Base-by-base conservation (phyloP, 495 filamentous ascomycete species). In the Penicillium herquei region DNA sequence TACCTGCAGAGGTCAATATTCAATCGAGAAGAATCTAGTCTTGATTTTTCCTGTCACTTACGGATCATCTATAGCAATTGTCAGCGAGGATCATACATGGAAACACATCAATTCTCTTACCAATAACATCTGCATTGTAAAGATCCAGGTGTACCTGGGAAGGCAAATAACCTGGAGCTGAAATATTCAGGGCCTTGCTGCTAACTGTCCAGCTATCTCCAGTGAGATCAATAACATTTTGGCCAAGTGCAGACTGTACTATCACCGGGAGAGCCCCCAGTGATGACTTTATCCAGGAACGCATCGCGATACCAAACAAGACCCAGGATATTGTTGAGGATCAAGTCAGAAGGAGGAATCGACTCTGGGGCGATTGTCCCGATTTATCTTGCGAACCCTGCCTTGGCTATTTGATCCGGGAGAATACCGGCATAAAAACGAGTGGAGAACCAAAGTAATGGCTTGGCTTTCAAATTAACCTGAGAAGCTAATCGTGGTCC, bases 111-210 rank as follows among this genome's bases (percentile, higher is more conserved):
- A 3, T 6, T 2, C 7, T 40, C 67, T 68, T 49, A 64, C 76
- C 71, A 46, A 85, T 84, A 1, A 80, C 72, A 11, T 74, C 62
- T 11, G 77, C 78, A 40, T 76, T 75, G 18, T 74, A 76, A 6
- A 88, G 68, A 61, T 88, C 85, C 33, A 88, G 57, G 65, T 88
- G 84, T 0, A 72, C 80, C 39, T 88, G 84, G 0, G 84, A 87
- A 6, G 87, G 87, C 3, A 88, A 71, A 17, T 71, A 72, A 6
- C 77, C 86, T 1, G 83, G 81, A 12, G 87, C 81, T 0, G 74
- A 81, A 13, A 80, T 77, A 57, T 85, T 82, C 39, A 75, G 54
- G 6, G 71, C 74, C 16, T 70, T 63, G 55, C 77, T 84, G 13
- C 73, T 76, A 11, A 88, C 68, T 0, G 77, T 83, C 85, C 85